A percentile compares a stretch with the other conserved stretches of the same genome.
These are phyloP conservation scores for Rhizopus sp. DNA, from an alignment of 371 early-diverging fungal genomes.

Conservation along the genomic window DNA sequence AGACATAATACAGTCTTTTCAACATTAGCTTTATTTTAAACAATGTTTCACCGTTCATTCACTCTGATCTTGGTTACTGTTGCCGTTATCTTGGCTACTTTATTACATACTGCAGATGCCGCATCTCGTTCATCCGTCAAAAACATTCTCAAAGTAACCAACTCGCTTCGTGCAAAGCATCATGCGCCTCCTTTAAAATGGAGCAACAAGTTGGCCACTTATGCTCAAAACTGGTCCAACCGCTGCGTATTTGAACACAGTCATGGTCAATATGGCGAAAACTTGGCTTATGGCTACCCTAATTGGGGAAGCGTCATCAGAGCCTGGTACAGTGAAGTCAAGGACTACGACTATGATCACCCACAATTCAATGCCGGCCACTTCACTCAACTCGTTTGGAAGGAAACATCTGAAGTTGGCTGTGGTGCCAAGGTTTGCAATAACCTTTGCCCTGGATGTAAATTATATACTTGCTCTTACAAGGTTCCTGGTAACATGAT, in stretches of 20 bases:
- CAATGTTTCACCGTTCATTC: constrained; percentile 6
- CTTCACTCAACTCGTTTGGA: constrained; percentile 60
- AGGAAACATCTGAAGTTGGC: constrained; percentile 47
- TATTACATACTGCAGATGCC: constrained; percentile 12
- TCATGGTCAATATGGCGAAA: constrained; percentile 38
- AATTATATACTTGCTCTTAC: constrained; percentile 54
- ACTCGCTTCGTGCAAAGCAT: constrained; percentile 47
- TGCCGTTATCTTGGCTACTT: constrained; percentile 11
- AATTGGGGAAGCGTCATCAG: constrained; percentile 25
- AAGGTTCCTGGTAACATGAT: constrained; percentile 49
- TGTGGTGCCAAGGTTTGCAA: constrained; percentile 52
- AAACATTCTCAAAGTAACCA: constrained; percentile 39
- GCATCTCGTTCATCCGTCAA: constrained; percentile 1
- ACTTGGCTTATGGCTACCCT: constrained; percentile 38
- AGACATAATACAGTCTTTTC: too few species aligned
- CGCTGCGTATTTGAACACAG: constrained; percentile 45
- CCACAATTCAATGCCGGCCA: constrained; percentile 52
- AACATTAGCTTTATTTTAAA: not conserved
- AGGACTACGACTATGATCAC: constrained; percentile 33
- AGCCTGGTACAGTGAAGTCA: constrained; percentile 49
- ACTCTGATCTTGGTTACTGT: constrained; percentile 17
- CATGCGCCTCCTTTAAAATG: constrained; percentile 45
- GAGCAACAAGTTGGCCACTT: constrained; percentile 39
- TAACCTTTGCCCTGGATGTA: constrained; percentile 23
- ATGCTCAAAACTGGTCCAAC: constrained; percentile 47